Conservation (phyloP, 2,329 filamentous ascomycete species). For the Aureobasidium sp. region DNA sequence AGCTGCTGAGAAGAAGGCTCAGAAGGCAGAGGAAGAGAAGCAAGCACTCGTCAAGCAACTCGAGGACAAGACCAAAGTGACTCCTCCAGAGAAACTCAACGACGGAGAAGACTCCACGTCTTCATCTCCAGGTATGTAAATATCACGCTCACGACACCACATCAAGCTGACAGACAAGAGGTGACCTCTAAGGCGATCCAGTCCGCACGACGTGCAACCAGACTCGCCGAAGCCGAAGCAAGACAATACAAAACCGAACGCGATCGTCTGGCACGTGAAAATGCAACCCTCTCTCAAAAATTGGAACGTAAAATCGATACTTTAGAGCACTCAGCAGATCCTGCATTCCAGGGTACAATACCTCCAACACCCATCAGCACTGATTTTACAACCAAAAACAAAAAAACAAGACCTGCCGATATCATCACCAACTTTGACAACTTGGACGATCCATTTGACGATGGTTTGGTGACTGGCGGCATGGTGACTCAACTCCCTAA, state of each 20-base stretch:
- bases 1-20: neutral
- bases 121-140: neutral
- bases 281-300: neutral
- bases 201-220: neutral
- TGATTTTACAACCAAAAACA: neutral
- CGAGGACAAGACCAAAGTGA: neutral
- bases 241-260: neutral
- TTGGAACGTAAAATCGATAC: neutral
- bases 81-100: neutral
- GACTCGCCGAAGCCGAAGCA: neutral
- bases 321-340: neutral
- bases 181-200: neutral
- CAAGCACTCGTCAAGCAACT: neutral
- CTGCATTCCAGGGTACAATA: neutral
- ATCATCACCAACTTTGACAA: neutral
- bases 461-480: neutral
- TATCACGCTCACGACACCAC: neutral
- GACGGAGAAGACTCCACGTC: neutral
- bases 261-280: neutral
- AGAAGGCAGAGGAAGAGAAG: neutral
- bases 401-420: neutral
- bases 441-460: neutral
- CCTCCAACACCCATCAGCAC: neutral
- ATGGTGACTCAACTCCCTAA: neutral
- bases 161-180: neutral